Base-by-base conservation (phyloP, 257 asterid species). In the Striga asiatica region DNA sequence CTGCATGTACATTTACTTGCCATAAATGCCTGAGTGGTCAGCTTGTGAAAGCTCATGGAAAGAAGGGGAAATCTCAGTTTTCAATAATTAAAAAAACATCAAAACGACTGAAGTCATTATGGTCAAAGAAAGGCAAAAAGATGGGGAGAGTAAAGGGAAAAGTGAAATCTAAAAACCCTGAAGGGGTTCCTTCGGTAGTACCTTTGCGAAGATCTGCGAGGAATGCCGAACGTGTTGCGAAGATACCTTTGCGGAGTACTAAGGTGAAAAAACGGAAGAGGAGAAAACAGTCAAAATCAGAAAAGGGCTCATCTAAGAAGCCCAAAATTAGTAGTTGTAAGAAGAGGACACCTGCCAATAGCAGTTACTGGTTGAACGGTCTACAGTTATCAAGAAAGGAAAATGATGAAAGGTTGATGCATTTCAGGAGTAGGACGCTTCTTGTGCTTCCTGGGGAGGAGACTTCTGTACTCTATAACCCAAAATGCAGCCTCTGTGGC, bases 131-230 rank as follows among this genome's bases (percentile, higher is more conserved):
- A 58, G 75, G 73, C 71, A 81, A 69, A 32, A 67, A 56, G 35
- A 60, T 12, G 60, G 78, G 73, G 34, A 78, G 70, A 68, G 68
- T 21, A 54, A 83, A 74, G 71, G 75, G 56, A 60, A 61, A 37
- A 52, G 63, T 56, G 65, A 71, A 71, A 10, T 66, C 71, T 19
- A 68, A 51, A 70, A 78, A 55, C 48, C 76, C 50, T 34, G 77
- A 65, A 65, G 59, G 70, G 55, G 76, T 60, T 65, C 60, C 78
- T 35, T 17, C 76, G 45, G 77, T 67, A 55, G 67, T 79, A 54
- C 92, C 97, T 65, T 65, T 85, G 71, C 81, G 97, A n/a, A 89
- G 97, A 31, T 89, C 97, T 61, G 81, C 93, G 49, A 85, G 97
- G 73, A 70, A 69, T 63, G 79, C 80, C 58, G 89, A 75, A 67